Percentiles rank a stretch among this genome's conserved stretches.
phyloP scores from a whole-genome alignment of 176 grass and related monocot genomes.

The Aegilops bicornis region DNA sequence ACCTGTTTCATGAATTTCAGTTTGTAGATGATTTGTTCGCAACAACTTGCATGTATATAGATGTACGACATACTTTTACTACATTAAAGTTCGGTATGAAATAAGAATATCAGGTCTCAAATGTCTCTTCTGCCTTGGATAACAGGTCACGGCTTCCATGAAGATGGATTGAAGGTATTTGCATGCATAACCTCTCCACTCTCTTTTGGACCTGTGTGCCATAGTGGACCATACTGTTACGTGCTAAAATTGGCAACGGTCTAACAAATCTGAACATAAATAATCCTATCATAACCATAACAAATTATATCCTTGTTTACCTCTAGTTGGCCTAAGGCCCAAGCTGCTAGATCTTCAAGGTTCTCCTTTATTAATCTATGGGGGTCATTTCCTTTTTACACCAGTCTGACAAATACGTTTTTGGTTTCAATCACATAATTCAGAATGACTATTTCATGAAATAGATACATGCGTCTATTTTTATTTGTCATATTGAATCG shows the following conservation, averaged over 20 bases:
- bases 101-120: neutral
- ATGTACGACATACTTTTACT: neutral
- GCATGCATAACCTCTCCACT: neutral
- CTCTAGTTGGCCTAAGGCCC: too few species aligned
- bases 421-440: neutral
- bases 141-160: neutral
- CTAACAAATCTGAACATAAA: neutral
- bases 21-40: neutral
- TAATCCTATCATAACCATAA: too few species aligned
- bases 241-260: neutral
- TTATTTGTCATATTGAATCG: neutral
- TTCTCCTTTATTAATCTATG: neutral
- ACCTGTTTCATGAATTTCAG: neutral
- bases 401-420: neutral
- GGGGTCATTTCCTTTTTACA: neutral
- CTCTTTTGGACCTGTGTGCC: neutral
- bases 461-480: neutral
- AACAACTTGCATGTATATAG: neutral
- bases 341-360: too few species aligned
- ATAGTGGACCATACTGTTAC: neutral
- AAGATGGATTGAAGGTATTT: conserved; percentile 8
- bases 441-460: neutral
- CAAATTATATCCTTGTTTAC: too few species aligned
- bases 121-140: neutral
- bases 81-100: neutral